Percentiles rank a stretch among this genome's conserved stretches.
Conservation (phyloP, 345 rosid genomes). For the Anastatica hierochuntica region DNA sequence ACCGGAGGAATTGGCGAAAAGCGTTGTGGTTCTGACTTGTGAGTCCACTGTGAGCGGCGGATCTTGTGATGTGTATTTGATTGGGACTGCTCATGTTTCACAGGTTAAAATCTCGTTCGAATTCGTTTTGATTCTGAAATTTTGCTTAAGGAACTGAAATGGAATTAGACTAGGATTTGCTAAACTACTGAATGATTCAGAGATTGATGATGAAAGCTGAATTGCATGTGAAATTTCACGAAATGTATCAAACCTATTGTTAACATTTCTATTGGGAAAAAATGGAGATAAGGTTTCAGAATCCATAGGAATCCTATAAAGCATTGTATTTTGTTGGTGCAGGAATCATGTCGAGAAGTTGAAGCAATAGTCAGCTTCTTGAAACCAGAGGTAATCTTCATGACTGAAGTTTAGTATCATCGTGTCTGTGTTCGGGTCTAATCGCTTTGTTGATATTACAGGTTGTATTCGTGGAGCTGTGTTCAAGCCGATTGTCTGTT, state of each 20-base stretch:
- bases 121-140: neutral
- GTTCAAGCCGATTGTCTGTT: constrained; percentile 70
- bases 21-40: constrained; percentile 62
- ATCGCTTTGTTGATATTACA: constrained; percentile 16
- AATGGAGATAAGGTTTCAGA: no score
- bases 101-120: constrained; percentile 40
- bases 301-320: neutral
- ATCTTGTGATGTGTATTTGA: constrained; percentile 68
- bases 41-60: constrained; percentile 66
- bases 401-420: constrained; percentile 1
- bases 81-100: constrained; percentile 94
- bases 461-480: constrained; percentile 93
- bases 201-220: neutral
- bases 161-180: neutral
- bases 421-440: neutral
- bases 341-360: constrained; percentile 44
- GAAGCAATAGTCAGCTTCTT: constrained; percentile 59
- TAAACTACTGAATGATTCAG: neutral
- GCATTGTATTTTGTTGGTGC: neutral
- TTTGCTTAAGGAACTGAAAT: neutral
- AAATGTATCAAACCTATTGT: neutral
- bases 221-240: constrained; percentile 7
- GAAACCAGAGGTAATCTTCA: constrained; percentile 85
- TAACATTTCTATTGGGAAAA: neutral
- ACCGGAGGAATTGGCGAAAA: constrained; percentile 64